Conservation (phyloP, 441 rosid genomes). For the Euphorbia celastroides region DNA sequence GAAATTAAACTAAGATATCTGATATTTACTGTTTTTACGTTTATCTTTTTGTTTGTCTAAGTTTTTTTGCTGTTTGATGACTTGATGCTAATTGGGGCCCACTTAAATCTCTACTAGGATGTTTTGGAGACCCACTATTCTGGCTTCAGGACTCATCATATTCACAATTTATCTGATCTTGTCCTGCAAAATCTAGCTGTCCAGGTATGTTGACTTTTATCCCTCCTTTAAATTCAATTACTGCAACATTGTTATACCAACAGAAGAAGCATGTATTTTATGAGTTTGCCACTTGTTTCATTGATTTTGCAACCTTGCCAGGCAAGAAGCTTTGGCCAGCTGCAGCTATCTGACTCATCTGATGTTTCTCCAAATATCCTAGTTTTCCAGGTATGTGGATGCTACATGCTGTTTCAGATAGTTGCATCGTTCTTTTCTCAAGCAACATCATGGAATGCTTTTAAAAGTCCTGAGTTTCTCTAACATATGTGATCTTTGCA, state of each 20-base stretch:
- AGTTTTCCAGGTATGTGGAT: slow-evolving; percentile 73
- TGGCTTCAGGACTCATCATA: slow-evolving; percentile 93
- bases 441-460: slow-evolving; percentile 5
- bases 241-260: background rate
- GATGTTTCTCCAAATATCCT: slow-evolving; percentile 66
- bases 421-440: slow-evolving; percentile 5
- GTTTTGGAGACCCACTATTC: slow-evolving; percentile 72
- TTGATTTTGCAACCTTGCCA: slow-evolving; percentile 26
- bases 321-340: slow-evolving; percentile 55
- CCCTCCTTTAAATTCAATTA: slow-evolving; percentile 5
- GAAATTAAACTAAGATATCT: background rate
- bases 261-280: background rate
- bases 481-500: slow-evolving; percentile 27
- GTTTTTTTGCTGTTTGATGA: slow-evolving; percentile 8
- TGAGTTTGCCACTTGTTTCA: slow-evolving; percentile 6
- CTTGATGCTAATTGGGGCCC: slow-evolving; percentile 23
- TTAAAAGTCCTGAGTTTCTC: slow-evolving; percentile 5
- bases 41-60: slow-evolving; percentile 7
- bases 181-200: slow-evolving; percentile 66
- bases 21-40: background rate
- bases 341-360: slow-evolving; percentile 70
- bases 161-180: slow-evolving; percentile 90
- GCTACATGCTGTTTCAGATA: background rate
- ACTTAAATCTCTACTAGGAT: slow-evolving; percentile 41
- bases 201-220: slow-evolving; percentile 48